Evolutionary conservation across 306 rosid species (phyloP).

Genomic region (Casuarina glauca): DNA sequence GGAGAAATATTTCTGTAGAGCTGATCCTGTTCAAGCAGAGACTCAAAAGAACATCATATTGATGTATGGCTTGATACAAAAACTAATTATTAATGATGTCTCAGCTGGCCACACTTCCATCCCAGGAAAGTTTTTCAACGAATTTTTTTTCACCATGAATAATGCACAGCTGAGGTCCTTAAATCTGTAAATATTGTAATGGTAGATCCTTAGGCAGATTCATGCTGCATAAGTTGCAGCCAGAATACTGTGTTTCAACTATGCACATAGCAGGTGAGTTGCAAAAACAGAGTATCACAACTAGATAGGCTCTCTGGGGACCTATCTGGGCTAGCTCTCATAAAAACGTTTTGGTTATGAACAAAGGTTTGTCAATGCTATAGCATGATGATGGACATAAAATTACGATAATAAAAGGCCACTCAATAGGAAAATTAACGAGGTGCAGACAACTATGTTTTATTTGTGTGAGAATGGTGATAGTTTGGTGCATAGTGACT

Average conservation of each 20-base stretch:
- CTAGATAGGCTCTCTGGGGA: neutral
- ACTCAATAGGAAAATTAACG: neutral
- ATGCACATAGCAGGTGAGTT: neutral
- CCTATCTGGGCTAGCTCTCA: neutral
- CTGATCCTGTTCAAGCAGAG: neutral
- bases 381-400: neutral
- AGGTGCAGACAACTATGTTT: neutral
- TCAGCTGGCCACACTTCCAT: neutral
- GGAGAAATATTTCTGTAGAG: neutral
- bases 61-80: neutral
- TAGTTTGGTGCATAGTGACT: too few relatives aligned
- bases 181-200: neutral
- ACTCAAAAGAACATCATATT: neutral
- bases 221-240: neutral
- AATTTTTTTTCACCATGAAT: neutral
- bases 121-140: neutral
- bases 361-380: neutral
- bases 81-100: neutral
- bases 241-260: neutral
- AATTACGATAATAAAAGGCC: neutral
- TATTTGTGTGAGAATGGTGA: neutral
- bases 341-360: neutral
- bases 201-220: neutral
- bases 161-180: too few relatives aligned
- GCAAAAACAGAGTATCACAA: too few relatives aligned